phyloP scores from a whole-genome alignment of 177 flowering plant species.

The Vitis hybrid region DNA sequence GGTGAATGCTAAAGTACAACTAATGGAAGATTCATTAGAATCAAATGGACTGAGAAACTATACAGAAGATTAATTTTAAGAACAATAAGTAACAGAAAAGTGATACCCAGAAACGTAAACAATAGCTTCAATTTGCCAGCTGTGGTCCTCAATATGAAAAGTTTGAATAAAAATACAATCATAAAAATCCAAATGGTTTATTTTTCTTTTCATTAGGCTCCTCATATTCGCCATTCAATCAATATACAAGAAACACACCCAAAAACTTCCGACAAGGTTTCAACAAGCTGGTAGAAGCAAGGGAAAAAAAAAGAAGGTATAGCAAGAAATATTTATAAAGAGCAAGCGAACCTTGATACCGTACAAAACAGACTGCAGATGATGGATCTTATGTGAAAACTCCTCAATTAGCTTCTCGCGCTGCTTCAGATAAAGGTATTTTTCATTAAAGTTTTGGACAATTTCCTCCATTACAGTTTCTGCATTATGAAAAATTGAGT shows the following conservation, averaged over 20 bases:
- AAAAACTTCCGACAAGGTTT: neutral
- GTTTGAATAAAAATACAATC: too few species aligned
- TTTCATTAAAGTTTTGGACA: conserved; percentile 28
- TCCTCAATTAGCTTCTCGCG: conserved; percentile 48
- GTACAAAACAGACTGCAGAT: conserved; percentile 35
- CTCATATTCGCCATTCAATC: too few species aligned
- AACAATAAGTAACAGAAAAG: neutral
- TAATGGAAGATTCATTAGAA: neutral
- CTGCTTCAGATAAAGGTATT: conserved; percentile 29
- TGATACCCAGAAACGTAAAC: neutral
- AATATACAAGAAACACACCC: too few species aligned
- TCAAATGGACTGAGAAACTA: neutral
- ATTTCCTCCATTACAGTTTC: conserved; percentile 62
- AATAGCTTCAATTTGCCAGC: neutral
- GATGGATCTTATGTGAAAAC: conserved; percentile 33
- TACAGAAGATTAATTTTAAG: neutral
- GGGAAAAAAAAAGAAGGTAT: neutral
- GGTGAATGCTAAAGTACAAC: neutral
- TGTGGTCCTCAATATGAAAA: neutral
- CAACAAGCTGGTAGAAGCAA: too few species aligned
- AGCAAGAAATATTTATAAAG: neutral
- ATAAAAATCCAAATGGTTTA: too few species aligned
- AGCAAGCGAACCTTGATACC: conserved; percentile 37
- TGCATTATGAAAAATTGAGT: conserved; percentile 24
- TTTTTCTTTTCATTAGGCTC: too few species aligned